Conservation (phyloP, 352 stramenopile species). For the Phytophthora crassamura region DNA sequence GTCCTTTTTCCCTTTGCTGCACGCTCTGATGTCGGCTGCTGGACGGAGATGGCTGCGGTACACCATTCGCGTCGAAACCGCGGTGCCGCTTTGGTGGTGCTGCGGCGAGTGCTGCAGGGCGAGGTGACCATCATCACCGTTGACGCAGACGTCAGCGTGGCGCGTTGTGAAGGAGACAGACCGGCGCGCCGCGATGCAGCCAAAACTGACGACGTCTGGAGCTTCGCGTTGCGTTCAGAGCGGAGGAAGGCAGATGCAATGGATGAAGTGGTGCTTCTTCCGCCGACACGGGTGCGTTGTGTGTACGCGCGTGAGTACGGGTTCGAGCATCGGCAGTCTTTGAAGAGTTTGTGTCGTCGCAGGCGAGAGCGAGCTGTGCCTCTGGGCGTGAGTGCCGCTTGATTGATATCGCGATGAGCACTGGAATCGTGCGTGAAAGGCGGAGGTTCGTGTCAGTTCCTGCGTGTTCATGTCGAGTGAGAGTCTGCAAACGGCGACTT, state of each 20-base stretch:
- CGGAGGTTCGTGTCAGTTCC: background rate
- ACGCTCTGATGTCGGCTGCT: too few relatives aligned
- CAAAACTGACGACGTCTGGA: conserved; percentile 22
- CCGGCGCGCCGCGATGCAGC: conserved; percentile 3
- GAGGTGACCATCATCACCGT: too few relatives aligned
- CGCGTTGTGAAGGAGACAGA: conserved; percentile 4
- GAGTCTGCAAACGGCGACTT: conserved; percentile 16
- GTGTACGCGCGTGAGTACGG: conserved; percentile 19
- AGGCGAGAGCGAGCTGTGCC: background rate
- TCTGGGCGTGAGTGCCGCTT: background rate
- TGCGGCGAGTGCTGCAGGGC: too few relatives aligned
- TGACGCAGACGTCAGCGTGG: background rate
- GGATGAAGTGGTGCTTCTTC: background rate
- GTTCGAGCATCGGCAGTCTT: conserved; percentile 2
- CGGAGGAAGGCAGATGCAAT: too few relatives aligned
- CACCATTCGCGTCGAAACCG: too few relatives aligned
- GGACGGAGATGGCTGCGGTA: too few relatives aligned
- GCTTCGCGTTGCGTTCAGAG: background rate
- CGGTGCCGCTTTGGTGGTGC: too few relatives aligned
- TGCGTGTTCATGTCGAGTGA: too few relatives aligned
- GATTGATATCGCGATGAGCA: conserved; percentile 20
- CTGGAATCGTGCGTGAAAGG: background rate
- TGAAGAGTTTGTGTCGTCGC: conserved; percentile 17
- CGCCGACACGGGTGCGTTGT: background rate
- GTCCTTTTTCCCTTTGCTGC: too few relatives aligned